These are phyloP conservation scores for Acorus calamus DNA, from an alignment of 106 monocot species.

Conservation along the genomic window DNA sequence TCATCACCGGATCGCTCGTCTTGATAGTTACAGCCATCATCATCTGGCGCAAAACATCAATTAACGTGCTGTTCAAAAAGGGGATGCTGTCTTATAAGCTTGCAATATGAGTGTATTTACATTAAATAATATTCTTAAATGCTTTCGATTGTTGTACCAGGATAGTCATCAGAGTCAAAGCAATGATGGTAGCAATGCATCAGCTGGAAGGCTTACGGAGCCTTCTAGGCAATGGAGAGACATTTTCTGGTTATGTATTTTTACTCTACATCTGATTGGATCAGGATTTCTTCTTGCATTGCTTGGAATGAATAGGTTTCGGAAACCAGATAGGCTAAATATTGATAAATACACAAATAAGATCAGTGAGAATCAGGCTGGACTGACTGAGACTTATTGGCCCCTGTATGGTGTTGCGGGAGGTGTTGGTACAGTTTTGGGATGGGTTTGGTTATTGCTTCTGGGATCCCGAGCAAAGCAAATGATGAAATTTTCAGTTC, in stretches of 20 bases:
- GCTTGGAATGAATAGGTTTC: conserved; percentile 69
- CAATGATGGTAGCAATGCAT: too few species aligned
- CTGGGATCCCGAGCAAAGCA: conserved; percentile 42
- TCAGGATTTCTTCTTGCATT: conserved; percentile 42
- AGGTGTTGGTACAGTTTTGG: conserved; percentile 47
- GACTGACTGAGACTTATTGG: conserved; percentile 88
- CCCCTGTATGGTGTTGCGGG: conserved; percentile 80
- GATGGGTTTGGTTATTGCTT: conserved; percentile 60
- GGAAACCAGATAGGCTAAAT: conserved; percentile 51
- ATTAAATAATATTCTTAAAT: too few species aligned
- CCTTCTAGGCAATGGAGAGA: conserved; percentile 66
- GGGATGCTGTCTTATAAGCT: too few species aligned
- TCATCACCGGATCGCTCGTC: too few species aligned
- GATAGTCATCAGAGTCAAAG: too few species aligned
- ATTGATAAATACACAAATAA: conserved; percentile 62
- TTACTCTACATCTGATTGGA: conserved; percentile 59
- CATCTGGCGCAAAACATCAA: too few species aligned
- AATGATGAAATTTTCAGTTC: conserved; percentile 77
- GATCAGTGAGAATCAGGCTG: conserved; percentile 10
- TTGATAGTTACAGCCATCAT: too few species aligned
- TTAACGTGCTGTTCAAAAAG: too few species aligned
- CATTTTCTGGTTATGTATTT: conserved; percentile 80
- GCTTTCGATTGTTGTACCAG: too few species aligned
- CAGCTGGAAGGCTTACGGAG: not conserved
- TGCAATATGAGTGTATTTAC: too few species aligned